These are phyloP conservation scores for Colletotrichum incanum DNA, from an alignment of 2,329 filamentous ascomycete genomes.

Conservation along the genomic window DNA sequence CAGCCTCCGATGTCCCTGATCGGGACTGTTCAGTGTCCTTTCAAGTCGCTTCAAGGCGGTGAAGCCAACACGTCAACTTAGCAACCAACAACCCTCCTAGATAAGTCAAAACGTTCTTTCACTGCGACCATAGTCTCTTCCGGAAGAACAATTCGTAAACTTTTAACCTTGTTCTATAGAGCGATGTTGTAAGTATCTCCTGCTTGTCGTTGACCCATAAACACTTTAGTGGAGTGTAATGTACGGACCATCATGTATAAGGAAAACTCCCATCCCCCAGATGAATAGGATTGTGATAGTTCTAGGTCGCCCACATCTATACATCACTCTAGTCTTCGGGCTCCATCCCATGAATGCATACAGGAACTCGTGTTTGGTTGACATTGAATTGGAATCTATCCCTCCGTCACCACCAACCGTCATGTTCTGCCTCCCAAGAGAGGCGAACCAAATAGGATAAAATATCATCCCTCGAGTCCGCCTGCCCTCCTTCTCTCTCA, in stretches of 20 bases:
- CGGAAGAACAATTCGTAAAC: too few relatives aligned
- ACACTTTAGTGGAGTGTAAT: neutral
- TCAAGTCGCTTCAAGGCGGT: too few relatives aligned
- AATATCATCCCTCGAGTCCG: constrained; percentile 1
- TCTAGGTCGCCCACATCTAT: neutral
- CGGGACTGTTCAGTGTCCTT: too few relatives aligned
- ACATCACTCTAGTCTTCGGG: neutral
- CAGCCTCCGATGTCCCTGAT: too few relatives aligned
- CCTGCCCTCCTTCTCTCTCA: constrained; percentile 14
- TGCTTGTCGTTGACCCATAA: neutral
- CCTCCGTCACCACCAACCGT: neutral
- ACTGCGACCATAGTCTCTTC: too few relatives aligned
- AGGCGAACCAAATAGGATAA: neutral
- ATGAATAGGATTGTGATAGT: neutral
- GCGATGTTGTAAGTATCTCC: neutral
- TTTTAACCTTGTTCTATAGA: neutral
- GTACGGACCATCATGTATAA: neutral
- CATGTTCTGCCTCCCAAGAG: neutral
- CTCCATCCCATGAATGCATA: neutral
- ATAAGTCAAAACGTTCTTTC: too few relatives aligned
- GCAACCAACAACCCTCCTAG: too few relatives aligned
- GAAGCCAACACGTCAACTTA: too few relatives aligned
- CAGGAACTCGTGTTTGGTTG: neutral
- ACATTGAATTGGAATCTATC: constrained; percentile 6
- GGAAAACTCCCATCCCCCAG: neutral